Evolutionary conservation across 371 early-diverging fungal genomes (phyloP), one percentile per base, ranked within the genome.

Genomic region (Mortierella sp.): DNA sequence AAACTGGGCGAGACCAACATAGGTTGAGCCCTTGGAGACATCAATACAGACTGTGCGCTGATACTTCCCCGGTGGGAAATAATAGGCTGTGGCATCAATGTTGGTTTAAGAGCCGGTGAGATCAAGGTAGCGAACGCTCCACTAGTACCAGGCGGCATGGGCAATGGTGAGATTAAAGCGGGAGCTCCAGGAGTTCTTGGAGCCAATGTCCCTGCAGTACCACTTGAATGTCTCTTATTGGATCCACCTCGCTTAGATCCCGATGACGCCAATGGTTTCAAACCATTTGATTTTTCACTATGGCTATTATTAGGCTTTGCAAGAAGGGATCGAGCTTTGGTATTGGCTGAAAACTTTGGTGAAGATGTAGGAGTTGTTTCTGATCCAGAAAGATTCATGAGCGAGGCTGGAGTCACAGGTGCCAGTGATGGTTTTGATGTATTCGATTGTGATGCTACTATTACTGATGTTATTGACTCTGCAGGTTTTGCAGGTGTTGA

Each of bases 371-470:
- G 64, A 17, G 75, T 71, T 28, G 70, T 45, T 13, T 66, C 79
- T 10, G 66, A 74, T 34, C 68, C 67, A 6, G 70, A 68, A 9
- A 92, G 53, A 49, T 89, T 88, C 91, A 92, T 91, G 22, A 92
- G 65, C 8, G 90, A 84, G 1, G 89, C 88, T 3, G 92, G 92
- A 0, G 92, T 93, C 13, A 90, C 90, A 29, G 90, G 92, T 35
- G 86, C 88, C 51, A 89, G 53, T 12, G 84, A 73, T 9, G 67
- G 32, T 23, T 68, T 80, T 17, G 75, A 35, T 5, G 58, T 40
- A n/a, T 49, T 51, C n/a, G n/a, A n/a, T n/a, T n/a, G n/a, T n/a
- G n/a, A n/a, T n/a, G n/a, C n/a, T n/a, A n/a, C n/a, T n/a, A n/a
- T n/a, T n/a, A n/a, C n/a, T n/a, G n/a, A n/a, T n/a, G n/a, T n/a